phyloP scores from a whole-genome alignment of 148 eudicot species.

The Fallopia convolvulus region DNA sequence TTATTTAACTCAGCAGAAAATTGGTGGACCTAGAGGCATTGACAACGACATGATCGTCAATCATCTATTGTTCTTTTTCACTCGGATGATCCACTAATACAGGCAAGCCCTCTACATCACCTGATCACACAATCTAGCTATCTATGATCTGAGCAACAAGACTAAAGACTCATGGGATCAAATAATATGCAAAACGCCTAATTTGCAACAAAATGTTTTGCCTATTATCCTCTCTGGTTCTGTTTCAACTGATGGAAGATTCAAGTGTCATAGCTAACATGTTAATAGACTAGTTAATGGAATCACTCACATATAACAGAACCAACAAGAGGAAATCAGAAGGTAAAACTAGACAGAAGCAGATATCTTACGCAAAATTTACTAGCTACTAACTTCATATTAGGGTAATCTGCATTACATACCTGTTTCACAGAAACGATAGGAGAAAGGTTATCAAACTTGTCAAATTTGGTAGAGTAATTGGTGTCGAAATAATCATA shows the following conservation, averaged over 20 bases:
- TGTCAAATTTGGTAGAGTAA: constrained; percentile 61
- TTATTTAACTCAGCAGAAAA: neutral
- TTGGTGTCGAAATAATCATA: constrained; percentile 68
- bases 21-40: too few species aligned
- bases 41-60: too few species aligned
- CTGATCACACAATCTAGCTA: constrained; percentile 4
- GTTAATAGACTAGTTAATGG: neutral
- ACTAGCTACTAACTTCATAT: neutral
- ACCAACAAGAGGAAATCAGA: neutral
- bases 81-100: too few species aligned
- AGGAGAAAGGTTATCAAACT: constrained; percentile 80
- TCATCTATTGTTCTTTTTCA: too few species aligned
- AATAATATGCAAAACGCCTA: neutral
- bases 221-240: neutral
- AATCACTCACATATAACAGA: neutral
- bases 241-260: neutral
- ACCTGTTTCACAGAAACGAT: constrained; percentile 58
- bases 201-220: neutral
- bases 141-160: neutral
- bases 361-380: neutral
- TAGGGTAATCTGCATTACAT: neutral
- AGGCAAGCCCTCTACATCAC: neutral
- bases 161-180: neutral
- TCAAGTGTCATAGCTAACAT: neutral
- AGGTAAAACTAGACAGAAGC: neutral